Evolutionary conservation across 2,329 filamentous ascomycete genomes (phyloP), one percentile per base, ranked within the genome.

Genomic region (Aspergillus nomiae): DNA sequence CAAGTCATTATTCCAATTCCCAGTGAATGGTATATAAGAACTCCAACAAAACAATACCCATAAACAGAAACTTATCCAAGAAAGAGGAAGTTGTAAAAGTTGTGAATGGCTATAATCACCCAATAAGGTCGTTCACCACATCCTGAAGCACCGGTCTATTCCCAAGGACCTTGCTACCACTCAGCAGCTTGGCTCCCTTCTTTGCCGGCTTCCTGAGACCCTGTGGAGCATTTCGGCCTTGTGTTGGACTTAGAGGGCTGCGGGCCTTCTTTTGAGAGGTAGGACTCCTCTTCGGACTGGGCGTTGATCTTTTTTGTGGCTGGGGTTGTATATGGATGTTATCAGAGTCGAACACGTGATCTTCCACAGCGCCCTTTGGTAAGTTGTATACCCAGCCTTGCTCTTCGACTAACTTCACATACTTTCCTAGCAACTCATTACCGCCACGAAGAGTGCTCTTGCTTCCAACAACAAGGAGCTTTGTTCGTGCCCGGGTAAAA

Each of bases 401-500:
- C 61, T 84, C 81, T 67, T 94, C 90, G 82, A 97, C 94, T 46
- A 98, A 79, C 3, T 81, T 79, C 9, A 98, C 85, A 72, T 98
- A 92, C 26, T 85, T 85, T 38, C 86, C 86, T 16, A 99, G 83
- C 79, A 98, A 89, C 69, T 93, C 91, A 68, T 92, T 89, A 2
- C 79, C 81, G 24, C 81, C 78, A 16, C 80, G 80, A n/a, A 99
- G 81, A 0, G 95, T 99, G 61, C 83, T 84, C 73, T 87, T 87
- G 76, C 92, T 96, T 11, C 95, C 95, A 0, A 99, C 78, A 14
- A 99, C 90, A 1, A 99, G 83, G 41, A 99, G 81, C 81, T 99
- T 99, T 0, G 91, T 95, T 75, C 94, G 92, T 26, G 95, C 95
- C 32, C 95, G 85, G 4, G 95, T 99, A 67, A 99, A 92, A 0